Evolutionary conservation across 352 stramenopile genomes (phyloP).

Genomic region (Phytophthora hybrid): DNA sequence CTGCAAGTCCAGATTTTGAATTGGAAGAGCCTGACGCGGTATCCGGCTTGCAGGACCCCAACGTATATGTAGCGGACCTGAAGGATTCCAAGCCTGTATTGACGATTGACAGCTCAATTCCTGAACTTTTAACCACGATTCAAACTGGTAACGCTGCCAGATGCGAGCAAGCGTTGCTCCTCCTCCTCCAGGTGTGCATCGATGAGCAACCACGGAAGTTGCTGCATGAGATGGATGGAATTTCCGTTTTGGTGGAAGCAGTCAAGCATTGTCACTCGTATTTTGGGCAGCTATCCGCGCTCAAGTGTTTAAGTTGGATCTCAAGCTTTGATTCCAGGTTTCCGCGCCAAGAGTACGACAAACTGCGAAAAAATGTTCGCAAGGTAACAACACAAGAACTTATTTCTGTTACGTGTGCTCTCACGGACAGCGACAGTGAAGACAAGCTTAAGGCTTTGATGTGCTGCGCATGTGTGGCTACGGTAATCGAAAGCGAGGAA

Average conservation of each 20-base stretch:
- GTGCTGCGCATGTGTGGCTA: constrained; percentile 9
- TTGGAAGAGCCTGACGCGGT: no score
- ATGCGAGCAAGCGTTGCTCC: constrained; percentile 5
- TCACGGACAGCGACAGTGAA: background rate
- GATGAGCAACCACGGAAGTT: constrained; percentile 2
- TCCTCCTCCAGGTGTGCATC: constrained; percentile 6
- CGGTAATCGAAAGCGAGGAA: constrained; percentile 2
- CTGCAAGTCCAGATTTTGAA: no score
- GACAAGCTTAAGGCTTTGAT: constrained; percentile 3
- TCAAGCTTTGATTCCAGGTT: constrained; percentile 11
- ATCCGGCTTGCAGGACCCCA: no score
- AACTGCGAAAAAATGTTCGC: constrained; percentile 8
- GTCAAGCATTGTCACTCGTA: constrained; percentile 1
- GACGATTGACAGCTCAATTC: background rate
- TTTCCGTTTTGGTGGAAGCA: constrained; percentile 1
- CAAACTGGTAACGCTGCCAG: background rate
- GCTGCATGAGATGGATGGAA: constrained; percentile 4
- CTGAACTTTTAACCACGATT: constrained; percentile 1
- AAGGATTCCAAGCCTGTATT: background rate
- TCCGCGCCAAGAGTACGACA: constrained; percentile 5
- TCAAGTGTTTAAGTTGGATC: constrained; percentile 11
- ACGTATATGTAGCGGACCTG: no score
- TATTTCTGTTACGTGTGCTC: constrained; percentile 2
- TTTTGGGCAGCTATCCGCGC: constrained; percentile 12
- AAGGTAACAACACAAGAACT: background rate